Evolutionary conservation across 257 asterid genomes (phyloP).

Genomic region (Petrea volubilis): DNA sequence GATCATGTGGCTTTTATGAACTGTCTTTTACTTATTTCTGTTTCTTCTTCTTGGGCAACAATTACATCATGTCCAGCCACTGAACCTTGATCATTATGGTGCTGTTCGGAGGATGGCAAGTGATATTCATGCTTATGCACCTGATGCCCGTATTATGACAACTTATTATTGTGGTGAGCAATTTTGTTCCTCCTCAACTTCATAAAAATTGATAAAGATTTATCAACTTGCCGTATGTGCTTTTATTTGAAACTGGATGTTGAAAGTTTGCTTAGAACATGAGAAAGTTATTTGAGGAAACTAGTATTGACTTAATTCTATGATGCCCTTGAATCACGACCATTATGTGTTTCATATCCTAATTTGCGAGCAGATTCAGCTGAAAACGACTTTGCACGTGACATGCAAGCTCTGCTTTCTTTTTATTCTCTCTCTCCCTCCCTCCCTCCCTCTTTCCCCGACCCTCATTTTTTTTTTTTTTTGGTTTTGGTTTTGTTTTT

Average conservation of each 20-base stretch:
- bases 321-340: slow-evolving; percentile 11
- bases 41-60: slow-evolving; percentile 24
- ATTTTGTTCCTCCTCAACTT: slow-evolving; percentile 14
- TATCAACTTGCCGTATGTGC: background rate
- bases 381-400: background rate
- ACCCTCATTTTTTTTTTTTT: too few relatives aligned
- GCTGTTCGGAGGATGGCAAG: slow-evolving; percentile 84
- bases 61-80: slow-evolving; percentile 60
- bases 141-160: slow-evolving; percentile 97
- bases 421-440: too few relatives aligned
- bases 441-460: too few relatives aligned
- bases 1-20: background rate
- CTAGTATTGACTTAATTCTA: background rate
- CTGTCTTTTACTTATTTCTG: slow-evolving; percentile 13
- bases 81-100: slow-evolving; percentile 78
- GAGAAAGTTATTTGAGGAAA: background rate
- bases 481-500: background rate
- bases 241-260: slow-evolving; percentile 20
- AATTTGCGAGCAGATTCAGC: background rate
- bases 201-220: background rate
- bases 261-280: slow-evolving; percentile 4
- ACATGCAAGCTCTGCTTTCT: background rate
- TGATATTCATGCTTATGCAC: slow-evolving; percentile 96
- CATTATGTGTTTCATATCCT: background rate
- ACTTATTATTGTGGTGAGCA: slow-evolving; percentile 86